Evolutionary conservation across 352 stramenopile genomes (phyloP).

Genomic region (Pythium insidiosum): DNA sequence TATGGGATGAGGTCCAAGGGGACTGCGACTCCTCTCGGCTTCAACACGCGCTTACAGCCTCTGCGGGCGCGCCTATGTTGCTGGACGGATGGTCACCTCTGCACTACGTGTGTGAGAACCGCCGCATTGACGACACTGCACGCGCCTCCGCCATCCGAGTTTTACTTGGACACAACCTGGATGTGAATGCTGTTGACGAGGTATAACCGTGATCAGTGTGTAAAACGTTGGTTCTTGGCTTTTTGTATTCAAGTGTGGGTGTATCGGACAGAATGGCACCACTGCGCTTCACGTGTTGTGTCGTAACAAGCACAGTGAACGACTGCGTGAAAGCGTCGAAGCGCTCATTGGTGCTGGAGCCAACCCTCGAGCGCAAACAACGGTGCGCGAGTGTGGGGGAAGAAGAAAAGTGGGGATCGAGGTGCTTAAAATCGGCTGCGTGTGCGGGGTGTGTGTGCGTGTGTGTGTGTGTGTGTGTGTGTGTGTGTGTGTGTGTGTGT

Average conservation of each 20-base stretch:
- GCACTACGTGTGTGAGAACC: slow-evolving; percentile 69
- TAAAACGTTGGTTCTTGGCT: no score
- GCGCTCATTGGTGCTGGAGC: no score
- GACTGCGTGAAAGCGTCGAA: slow-evolving; percentile 4
- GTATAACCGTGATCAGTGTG: slow-evolving; percentile 12
- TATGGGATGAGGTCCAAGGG: slow-evolving; percentile 73
- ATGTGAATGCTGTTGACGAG: slow-evolving; percentile 60
- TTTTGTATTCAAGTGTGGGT: no score
- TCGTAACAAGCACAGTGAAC: slow-evolving; percentile 21
- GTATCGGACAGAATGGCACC: slow-evolving; percentile 52
- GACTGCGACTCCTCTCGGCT: slow-evolving; percentile 33
- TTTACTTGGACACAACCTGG: slow-evolving; percentile 28
- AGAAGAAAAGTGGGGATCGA: no score
- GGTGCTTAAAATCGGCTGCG: no score
- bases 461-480: no score
- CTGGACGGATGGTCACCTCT: slow-evolving; percentile 76
- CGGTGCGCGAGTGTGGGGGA: no score
- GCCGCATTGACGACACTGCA: slow-evolving; percentile 21
- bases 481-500: no score
- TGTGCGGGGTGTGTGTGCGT: no score
- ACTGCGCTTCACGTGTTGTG: slow-evolving; percentile 56
- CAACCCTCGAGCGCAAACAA: no score
- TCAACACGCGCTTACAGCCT: slow-evolving; percentile 16
- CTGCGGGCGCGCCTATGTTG: slow-evolving; percentile 8
- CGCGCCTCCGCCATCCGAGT: slow-evolving; percentile 31